Evolutionary conservation across 768 basidiomycete species (phyloP).

Genomic region (Pholiota molesta): DNA sequence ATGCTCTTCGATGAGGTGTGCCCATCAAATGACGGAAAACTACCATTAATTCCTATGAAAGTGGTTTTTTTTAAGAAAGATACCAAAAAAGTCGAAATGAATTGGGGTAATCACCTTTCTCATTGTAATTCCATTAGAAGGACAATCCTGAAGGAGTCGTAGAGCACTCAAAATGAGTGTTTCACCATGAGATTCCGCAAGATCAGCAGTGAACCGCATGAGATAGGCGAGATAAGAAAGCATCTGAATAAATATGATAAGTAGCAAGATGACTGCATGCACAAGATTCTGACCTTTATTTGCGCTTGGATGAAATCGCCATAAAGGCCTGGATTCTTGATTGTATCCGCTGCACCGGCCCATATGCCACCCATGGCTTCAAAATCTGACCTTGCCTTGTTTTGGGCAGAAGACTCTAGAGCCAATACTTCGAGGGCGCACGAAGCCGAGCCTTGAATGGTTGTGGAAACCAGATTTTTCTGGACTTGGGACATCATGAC

Average conservation of each 20-base stretch:
- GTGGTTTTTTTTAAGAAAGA: neutral
- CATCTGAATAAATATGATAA: slow-evolving; percentile 53
- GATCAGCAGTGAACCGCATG: slow-evolving; percentile 61
- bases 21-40: slow-evolving; percentile 89
- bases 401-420: slow-evolving; percentile 81
- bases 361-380: slow-evolving; percentile 84
- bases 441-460: slow-evolving; percentile 70
- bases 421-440: slow-evolving; percentile 81
- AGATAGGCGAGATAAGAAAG: slow-evolving; percentile 93
- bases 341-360: slow-evolving; percentile 78
- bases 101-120: slow-evolving; percentile 62
- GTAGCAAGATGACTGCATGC: neutral
- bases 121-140: slow-evolving; percentile 77
- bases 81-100: slow-evolving; percentile 6
- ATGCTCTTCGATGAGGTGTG: slow-evolving; percentile 74
- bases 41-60: slow-evolving; percentile 80
- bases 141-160: slow-evolving; percentile 93
- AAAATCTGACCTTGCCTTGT: slow-evolving; percentile 71
- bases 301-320: slow-evolving; percentile 86
- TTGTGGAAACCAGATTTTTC: slow-evolving; percentile 61
- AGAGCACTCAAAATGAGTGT: slow-evolving; percentile 78
- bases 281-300: slow-evolving; percentile 70
- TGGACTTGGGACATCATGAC: slow-evolving; percentile 89
- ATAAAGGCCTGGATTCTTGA: slow-evolving; percentile 75
- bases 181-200: slow-evolving; percentile 77